Evolutionary conservation across 2,329 filamentous ascomycete species (phyloP), one percentile per base, ranked within the genome.

Genomic region (Thielaviopsis musarum): DNA sequence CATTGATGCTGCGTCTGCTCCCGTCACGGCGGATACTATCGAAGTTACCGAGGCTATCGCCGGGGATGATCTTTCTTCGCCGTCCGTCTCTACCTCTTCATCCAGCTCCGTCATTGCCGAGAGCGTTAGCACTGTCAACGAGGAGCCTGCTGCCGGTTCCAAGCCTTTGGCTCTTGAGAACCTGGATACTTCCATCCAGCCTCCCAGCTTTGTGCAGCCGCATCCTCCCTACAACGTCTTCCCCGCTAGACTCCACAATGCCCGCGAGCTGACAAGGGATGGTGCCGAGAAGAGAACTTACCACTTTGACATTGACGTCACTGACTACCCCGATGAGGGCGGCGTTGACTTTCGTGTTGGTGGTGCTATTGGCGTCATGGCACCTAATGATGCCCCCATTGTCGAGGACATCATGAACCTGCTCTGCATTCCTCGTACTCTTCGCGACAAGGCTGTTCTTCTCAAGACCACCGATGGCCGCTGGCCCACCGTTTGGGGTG

Each of bases 401-500:
- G 91, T 98, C 1, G 87, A 96, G 17, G 85, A 93, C 63, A 75
- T 97, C 48, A 81, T 98, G 64, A 83, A 96, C 67, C 75, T 85
- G 24, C 81, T 98, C 19, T 78, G 87, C 65, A 79, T 97, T 22
- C 91, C 91, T 3, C 85, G 82, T 45, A 88, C 85, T 67, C 77
- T 93, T 62, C 85, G 93, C 30, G 87, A 95, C 72, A 93, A 88
- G 75, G 85, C 86, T 15, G 79, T 95, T 19, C 75, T 86, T 19
- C 73, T 97, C 65, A 84, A 83, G 69, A 97, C 93, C 0, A 82
- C 79, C 41, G 81, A 78, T 62, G 89, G 89, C 51, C 81, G 93
- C 56, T 98, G 91, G 91, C 93, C 93, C 3, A 98, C 93, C 0
- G 94, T 98, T 56, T 98, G 93, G 93, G 93, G 91, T 51, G 88